Evolutionary conservation across 2,329 filamentous ascomycete genomes (phyloP).

Genomic region (Claviceps purpurea): DNA sequence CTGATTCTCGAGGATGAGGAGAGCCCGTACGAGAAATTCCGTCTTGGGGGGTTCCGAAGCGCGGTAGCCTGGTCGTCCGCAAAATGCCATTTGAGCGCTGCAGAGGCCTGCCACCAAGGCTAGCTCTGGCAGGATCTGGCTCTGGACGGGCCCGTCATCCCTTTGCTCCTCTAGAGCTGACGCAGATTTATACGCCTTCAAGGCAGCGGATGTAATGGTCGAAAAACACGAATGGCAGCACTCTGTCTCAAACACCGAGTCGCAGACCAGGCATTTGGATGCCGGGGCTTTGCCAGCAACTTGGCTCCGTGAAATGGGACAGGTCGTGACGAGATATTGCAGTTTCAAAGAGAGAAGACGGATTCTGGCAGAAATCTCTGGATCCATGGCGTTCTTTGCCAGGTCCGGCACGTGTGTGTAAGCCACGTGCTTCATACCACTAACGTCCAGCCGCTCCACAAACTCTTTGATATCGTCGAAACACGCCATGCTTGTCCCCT

Average conservation of each 20-base stretch:
- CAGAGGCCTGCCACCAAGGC: constrained; percentile 22
- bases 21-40: constrained; percentile 31
- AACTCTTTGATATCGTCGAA: constrained; percentile 36
- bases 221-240: constrained; percentile 13
- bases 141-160: constrained; percentile 1
- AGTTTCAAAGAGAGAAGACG: constrained; percentile 27
- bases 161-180: constrained; percentile 2
- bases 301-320: constrained; percentile 14
- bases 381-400: constrained; percentile 14
- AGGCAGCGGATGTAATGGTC: constrained; percentile 10
- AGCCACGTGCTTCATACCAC: constrained; percentile 27
- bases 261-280: constrained; percentile 15
- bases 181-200: constrained; percentile 10
- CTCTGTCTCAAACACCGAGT: constrained; percentile 7
- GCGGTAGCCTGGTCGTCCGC: constrained; percentile 1
- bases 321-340: constrained; percentile 31
- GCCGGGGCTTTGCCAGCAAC: constrained; percentile 10
- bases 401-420: constrained; percentile 22
- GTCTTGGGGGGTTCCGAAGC: constrained; percentile 9
- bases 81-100: constrained; percentile 18
- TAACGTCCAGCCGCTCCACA: constrained; percentile 26
- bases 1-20: constrained; percentile 36
- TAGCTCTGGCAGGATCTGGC: constrained; percentile 19
- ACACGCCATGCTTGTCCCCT: constrained; percentile 23
- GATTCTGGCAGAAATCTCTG: constrained; percentile 14